Evolutionary conservation across 441 rosid species (phyloP).

Genomic region (Melianthus villosus): DNA sequence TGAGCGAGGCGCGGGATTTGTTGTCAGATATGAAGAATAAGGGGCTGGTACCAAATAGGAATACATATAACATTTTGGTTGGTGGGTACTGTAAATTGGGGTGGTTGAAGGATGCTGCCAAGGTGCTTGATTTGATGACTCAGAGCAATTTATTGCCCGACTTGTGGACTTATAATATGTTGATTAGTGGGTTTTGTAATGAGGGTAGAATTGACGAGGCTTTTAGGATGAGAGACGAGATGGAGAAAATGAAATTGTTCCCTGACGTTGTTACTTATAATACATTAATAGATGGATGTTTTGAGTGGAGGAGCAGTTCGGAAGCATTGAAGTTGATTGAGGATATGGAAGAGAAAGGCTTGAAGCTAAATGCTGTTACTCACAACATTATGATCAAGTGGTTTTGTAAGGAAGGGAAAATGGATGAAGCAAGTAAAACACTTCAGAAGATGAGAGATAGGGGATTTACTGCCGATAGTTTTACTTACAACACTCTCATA

Average conservation of each 20-base stretch:
- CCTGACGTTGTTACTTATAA: constrained; percentile 76
- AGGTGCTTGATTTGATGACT: constrained; percentile 54
- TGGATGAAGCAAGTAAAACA: constrained; percentile 38
- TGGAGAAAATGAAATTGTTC: constrained; percentile 38
- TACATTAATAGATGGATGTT: constrained; percentile 65
- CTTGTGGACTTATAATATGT: constrained; percentile 51
- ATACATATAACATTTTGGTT: constrained; percentile 48
- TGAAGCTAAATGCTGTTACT: constrained; percentile 40
- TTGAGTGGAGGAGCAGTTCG: constrained; percentile 19
- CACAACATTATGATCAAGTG: constrained; percentile 51
- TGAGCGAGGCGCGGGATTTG: constrained; percentile 49
- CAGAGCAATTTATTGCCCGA: constrained; percentile 38
- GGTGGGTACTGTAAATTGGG: constrained; percentile 65
- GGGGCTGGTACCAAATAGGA: constrained; percentile 39
- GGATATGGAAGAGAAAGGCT: constrained; percentile 46
- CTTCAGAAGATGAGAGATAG: constrained; percentile 37
- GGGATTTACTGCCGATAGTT: constrained; percentile 44
- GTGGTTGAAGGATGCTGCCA: constrained; percentile 53
- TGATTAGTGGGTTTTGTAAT: constrained; percentile 50
- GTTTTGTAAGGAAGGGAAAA: constrained; percentile 55
- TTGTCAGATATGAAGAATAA: constrained; percentile 49
- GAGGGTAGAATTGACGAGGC: constrained; percentile 46
- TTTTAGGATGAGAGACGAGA: constrained; percentile 36
- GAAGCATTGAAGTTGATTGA: constrained; percentile 43
- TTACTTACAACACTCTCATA: constrained; percentile 63